phyloP scores from a whole-genome alignment of 768 basidiomycete genomes.

The Leucosporidium creatinivorum region DNA sequence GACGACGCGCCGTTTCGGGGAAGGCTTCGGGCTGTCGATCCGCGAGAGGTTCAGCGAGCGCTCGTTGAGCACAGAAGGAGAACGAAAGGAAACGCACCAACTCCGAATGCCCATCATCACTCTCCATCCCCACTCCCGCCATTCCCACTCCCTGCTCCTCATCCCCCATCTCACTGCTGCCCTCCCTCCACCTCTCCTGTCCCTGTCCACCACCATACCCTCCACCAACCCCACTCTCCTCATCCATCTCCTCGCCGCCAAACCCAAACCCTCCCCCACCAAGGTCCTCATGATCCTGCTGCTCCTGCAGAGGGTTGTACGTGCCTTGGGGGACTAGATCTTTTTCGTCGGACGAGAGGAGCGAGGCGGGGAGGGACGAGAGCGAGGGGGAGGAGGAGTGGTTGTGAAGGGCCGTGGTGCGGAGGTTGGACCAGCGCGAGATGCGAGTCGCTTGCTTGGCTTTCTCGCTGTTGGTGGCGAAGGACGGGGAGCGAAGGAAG shows the following conservation, averaged over 20 bases:
- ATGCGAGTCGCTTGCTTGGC: slow-evolving; percentile 76
- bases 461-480: slow-evolving; percentile 58
- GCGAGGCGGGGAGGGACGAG: background rate
- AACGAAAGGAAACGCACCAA: slow-evolving; percentile 19
- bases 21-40: slow-evolving; percentile 16
- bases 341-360: background rate
- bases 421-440: slow-evolving; percentile 80
- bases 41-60: background rate
- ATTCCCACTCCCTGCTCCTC: background rate
- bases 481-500: background rate
- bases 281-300: background rate
- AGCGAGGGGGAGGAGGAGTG: slow-evolving; percentile 2
- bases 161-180: background rate
- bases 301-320: slow-evolving; percentile 27
- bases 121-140: slow-evolving; percentile 14
- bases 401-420: slow-evolving; percentile 40
- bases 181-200: background rate
- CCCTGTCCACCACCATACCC: background rate
- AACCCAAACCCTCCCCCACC: too few species aligned
- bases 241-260: slow-evolving; percentile 32
- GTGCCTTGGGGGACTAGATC: slow-evolving; percentile 20
- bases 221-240: slow-evolving; percentile 15
- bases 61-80: background rate
- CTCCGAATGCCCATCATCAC: slow-evolving; percentile 29
- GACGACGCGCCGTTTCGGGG: slow-evolving; percentile 27